phyloP scores from a whole-genome alignment of 495 filamentous ascomycete genomes.

The Tuber brumale region DNA sequence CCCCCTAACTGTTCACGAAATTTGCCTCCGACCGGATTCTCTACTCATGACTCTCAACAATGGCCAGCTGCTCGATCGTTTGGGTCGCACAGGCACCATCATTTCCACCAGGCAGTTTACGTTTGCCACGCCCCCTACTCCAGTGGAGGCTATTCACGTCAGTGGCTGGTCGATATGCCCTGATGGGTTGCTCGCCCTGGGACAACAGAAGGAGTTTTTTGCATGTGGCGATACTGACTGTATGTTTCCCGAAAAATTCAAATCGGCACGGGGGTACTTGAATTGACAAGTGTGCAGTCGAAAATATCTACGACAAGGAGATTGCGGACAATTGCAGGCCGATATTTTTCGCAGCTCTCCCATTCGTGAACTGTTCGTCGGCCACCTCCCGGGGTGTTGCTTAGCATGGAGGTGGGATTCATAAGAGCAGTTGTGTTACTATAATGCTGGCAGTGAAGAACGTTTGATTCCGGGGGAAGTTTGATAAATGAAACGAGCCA shows the following conservation, averaged over 20 bases:
- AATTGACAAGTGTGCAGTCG: conserved; percentile 15
- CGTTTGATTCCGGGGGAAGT: too few relatives aligned
- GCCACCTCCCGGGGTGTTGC: too few relatives aligned
- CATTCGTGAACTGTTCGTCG: conserved; percentile 8
- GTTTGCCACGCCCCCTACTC: conserved; percentile 60
- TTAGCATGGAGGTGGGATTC: too few relatives aligned
- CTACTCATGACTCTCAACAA: conserved; percentile 52
- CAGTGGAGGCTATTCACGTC: conserved; percentile 61
- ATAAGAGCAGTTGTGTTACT: too few relatives aligned
- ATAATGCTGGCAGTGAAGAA: too few relatives aligned
- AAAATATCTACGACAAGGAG: conserved; percentile 29
- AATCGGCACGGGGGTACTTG: not conserved
- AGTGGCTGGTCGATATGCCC: conserved; percentile 59
- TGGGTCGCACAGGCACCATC: conserved; percentile 64
- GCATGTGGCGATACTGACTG: conserved; percentile 27
- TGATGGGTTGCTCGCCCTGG: conserved; percentile 28
- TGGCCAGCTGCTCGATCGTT: conserved; percentile 53
- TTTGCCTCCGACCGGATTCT: conserved; percentile 8
- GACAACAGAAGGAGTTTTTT: conserved; percentile 25
- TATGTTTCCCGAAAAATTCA: conserved; percentile 9
- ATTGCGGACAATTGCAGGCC: conserved; percentile 24
- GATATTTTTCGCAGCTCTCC: conserved; percentile 17
- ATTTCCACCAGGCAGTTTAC: conserved; percentile 69
- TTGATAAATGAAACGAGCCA: too few relatives aligned
- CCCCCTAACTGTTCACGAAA: not conserved